Conservation (phyloP, 768 basidiomycete species). For the Mycena floridula region DNA sequence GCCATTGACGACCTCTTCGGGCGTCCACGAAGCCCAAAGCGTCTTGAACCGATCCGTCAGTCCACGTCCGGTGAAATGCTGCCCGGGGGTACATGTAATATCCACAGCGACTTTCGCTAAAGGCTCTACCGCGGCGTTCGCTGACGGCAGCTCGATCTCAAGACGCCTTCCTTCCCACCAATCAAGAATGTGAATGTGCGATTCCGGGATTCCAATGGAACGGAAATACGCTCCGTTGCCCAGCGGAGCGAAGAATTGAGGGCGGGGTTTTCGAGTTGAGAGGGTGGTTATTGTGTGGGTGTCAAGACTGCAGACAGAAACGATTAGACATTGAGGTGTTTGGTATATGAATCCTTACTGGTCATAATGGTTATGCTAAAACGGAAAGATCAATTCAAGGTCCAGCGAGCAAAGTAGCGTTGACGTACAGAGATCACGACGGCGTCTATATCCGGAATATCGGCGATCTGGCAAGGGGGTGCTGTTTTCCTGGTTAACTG, state of each 20-base stretch:
- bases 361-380: constrained; percentile 47
- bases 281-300: constrained; percentile 35
- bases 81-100: constrained; percentile 57
- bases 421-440: constrained; percentile 50
- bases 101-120: constrained; percentile 23
- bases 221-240: constrained; percentile 42
- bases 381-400: not conserved
- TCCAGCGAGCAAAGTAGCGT: not conserved
- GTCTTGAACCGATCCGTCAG: constrained; percentile 46
- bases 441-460: constrained; percentile 59
- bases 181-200: constrained; percentile 47
- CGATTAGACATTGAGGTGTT: not conserved
- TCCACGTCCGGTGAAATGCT: constrained; percentile 54
- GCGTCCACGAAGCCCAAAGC: constrained; percentile 63
- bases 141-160: constrained; percentile 20
- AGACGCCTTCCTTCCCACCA: constrained; percentile 53
- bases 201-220: constrained; percentile 29
- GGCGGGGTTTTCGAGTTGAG: constrained; percentile 23
- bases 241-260: constrained; percentile 55
- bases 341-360: constrained; percentile 25
- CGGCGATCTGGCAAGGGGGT: constrained; percentile 43
- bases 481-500: constrained; percentile 19
- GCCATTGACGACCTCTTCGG: constrained; percentile 48
- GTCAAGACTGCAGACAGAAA: constrained; percentile 27
- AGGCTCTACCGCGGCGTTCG: not conserved